These are phyloP conservation scores for Arachis monticola DNA, from an alignment of 331 rosid genomes.

Conservation along the genomic window DNA sequence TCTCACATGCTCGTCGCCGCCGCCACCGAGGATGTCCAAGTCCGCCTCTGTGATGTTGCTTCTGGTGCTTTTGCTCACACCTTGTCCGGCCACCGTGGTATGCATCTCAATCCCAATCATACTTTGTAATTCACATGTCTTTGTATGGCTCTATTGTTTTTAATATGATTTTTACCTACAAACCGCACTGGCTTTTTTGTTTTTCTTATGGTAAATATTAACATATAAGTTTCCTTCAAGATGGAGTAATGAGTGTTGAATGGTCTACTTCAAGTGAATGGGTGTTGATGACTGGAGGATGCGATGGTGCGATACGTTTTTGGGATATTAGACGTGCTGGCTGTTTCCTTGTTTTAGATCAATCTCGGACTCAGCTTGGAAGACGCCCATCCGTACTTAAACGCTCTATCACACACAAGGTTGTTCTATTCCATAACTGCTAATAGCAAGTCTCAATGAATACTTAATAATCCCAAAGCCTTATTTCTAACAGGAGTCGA, in stretches of 20 bases:
- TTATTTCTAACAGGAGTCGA: slow-evolving; percentile 55
- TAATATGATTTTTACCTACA: background rate
- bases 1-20: slow-evolving; percentile 91
- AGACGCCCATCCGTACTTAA: slow-evolving; percentile 77
- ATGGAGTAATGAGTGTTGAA: slow-evolving; percentile 89
- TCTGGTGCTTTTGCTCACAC: slow-evolving; percentile 95
- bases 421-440: slow-evolving; percentile 32
- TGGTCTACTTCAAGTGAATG: slow-evolving; percentile 96
- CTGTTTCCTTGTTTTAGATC: slow-evolving; percentile 82
- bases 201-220: slow-evolving; percentile 5
- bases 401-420: slow-evolving; percentile 60
- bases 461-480: slow-evolving; percentile 11
- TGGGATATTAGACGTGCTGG: slow-evolving; percentile 98
- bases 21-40: slow-evolving; percentile 94
- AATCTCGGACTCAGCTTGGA: slow-evolving; percentile 88
- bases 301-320: slow-evolving; percentile 95
- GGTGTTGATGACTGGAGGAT: slow-evolving; percentile 88
- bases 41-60: slow-evolving; percentile 94
- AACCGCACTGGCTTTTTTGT: no score
- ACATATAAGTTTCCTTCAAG: slow-evolving; percentile 36
- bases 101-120: slow-evolving; percentile 27
- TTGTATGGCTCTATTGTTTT: background rate
- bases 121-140: background rate
- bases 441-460: slow-evolving; percentile 1
- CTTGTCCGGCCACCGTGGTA: slow-evolving; percentile 94